Conservation (phyloP, 2,329 filamentous ascomycete genomes). For the Botrytis aclada region DNA sequence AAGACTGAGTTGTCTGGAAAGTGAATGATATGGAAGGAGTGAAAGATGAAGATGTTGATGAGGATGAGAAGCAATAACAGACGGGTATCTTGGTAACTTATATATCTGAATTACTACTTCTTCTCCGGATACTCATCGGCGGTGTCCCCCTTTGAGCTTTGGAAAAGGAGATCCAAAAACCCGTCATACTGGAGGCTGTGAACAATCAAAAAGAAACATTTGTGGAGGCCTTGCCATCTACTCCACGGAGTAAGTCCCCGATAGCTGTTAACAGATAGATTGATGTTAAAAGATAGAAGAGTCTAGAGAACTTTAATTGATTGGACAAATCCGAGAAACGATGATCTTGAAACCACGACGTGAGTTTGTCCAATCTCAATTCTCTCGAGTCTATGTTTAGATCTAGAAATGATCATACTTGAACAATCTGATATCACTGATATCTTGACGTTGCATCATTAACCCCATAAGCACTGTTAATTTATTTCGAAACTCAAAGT, state of each 20-base stretch:
- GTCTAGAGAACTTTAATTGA: not conserved
- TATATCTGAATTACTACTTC: not conserved
- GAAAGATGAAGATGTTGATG: not conserved
- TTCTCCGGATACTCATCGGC: not conserved
- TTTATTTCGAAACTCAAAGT: not conserved
- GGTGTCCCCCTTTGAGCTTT: not conserved
- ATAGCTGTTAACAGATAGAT: not conserved
- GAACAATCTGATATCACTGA: not conserved
- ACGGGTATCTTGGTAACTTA: not conserved
- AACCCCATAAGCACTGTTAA: not conserved
- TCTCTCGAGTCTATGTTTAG: not conserved
- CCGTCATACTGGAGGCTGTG: not conserved
- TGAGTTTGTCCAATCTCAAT: too few species aligned
- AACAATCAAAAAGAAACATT: slow-evolving; percentile 11
- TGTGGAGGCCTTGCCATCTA: not conserved
- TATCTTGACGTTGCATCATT: not conserved
- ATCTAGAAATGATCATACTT: too few species aligned
- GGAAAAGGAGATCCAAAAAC: not conserved
- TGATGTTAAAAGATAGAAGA: not conserved
- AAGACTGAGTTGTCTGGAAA: not conserved
- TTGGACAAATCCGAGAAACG: not conserved
- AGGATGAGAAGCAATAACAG: not conserved
- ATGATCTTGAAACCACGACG: not conserved
- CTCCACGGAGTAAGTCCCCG: not conserved
- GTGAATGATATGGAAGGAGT: not conserved